Percentiles rank a stretch among this genome's conserved stretches.
Evolutionary conservation across 305 asterid species (phyloP).

Genomic region (Fraxinus dipetala): DNA sequence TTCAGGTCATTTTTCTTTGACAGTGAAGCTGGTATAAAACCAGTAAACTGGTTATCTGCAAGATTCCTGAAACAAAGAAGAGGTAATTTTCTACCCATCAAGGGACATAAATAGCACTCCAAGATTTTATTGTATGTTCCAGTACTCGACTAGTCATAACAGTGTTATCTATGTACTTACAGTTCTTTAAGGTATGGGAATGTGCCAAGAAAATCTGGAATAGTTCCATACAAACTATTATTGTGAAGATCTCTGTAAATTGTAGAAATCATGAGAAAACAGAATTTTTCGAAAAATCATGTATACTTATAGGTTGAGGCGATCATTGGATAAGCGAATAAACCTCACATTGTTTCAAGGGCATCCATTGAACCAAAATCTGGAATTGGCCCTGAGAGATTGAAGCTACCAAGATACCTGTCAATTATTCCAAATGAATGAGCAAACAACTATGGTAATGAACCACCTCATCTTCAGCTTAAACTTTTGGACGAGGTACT

Average conservation of each 20-base stretch:
- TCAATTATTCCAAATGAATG: not conserved
- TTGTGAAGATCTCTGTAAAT: conserved; percentile 51
- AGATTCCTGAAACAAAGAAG: conserved; percentile 48
- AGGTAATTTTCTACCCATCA: not conserved
- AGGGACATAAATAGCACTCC: not conserved
- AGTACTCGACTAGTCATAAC: not conserved
- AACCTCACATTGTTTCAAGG: conserved; percentile 55
- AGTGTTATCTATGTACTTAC: conserved; percentile 32
- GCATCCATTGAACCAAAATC: conserved; percentile 68
- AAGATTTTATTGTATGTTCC: not conserved
- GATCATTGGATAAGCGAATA: not conserved
- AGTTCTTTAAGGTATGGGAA: conserved; percentile 43
- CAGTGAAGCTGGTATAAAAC: conserved; percentile 53
- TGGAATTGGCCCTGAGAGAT: conserved; percentile 56
- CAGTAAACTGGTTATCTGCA: conserved; percentile 51
- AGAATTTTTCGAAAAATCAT: not conserved
- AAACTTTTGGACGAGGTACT: not conserved
- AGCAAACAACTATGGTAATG: not conserved
- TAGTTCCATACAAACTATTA: conserved; percentile 48
- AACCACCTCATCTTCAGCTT: not conserved
- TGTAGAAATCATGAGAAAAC: not conserved
- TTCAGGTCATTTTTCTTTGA: conserved; percentile 38
- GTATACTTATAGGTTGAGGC: not conserved
- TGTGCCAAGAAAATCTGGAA: conserved; percentile 48
- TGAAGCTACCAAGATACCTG: conserved; percentile 50